A percentile compares a stretch with the other conserved stretches of the same genome.
Evolutionary conservation across 495 filamentous ascomycete species (phyloP).

Genomic region (Mytilinidion resinicola): DNA sequence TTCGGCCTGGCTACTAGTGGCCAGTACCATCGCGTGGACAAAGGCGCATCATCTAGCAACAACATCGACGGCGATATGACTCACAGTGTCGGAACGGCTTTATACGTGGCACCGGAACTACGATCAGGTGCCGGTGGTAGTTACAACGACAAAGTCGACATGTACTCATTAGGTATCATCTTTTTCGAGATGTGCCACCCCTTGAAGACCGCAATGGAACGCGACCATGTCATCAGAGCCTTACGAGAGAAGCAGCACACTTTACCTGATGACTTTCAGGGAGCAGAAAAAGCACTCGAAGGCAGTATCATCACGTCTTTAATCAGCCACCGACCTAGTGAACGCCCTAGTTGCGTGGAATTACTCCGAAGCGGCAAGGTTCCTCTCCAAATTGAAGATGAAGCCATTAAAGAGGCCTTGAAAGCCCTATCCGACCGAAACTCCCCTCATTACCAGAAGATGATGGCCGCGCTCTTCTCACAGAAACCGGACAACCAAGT

Average conservation of each 20-base stretch:
- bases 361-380: conserved; percentile 82
- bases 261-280: conserved; percentile 69
- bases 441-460: conserved; percentile 85
- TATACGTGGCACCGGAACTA: conserved; percentile 92
- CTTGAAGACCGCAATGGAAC: conserved; percentile 80
- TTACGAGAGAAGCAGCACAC: conserved; percentile 61
- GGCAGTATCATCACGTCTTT: conserved; percentile 72
- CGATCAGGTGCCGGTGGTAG: conserved; percentile 60
- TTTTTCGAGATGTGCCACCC: conserved; percentile 96
- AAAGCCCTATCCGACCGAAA: conserved; percentile 71
- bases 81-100: conserved; percentile 85
- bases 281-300: conserved; percentile 66
- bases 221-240: conserved; percentile 64
- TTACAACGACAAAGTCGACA: conserved; percentile 94
- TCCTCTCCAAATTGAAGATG: conserved; percentile 85
- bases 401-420: conserved; percentile 75
- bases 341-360: conserved; percentile 78
- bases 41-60: conserved; percentile 35
- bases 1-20: conserved; percentile 91
- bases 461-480: conserved; percentile 76
- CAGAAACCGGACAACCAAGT: conserved; percentile 61
- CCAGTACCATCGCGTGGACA: conserved; percentile 54
- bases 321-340: conserved; percentile 69
- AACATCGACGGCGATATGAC: conserved; percentile 59
- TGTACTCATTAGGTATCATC: conserved; percentile 96